phyloP scores from a whole-genome alignment of 1,284 basidiomycete species.

The Cystobasidium slooffiae region DNA sequence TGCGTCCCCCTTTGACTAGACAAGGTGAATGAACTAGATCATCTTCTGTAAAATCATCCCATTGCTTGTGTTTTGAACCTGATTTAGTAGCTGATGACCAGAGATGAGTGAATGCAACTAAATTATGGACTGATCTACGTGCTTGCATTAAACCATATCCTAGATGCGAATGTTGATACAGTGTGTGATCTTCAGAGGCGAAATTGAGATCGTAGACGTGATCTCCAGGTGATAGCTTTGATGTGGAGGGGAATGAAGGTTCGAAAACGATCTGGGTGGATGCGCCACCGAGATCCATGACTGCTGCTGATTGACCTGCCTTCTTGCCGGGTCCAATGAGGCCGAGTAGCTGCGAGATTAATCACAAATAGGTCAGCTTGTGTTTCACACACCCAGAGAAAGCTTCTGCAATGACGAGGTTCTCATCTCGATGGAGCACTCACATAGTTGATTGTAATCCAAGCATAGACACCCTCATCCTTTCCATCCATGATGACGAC shows the following conservation, averaged over 20 bases:
- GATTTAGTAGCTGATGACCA: conserved; percentile 53
- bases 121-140: conserved; percentile 78
- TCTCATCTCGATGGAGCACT: conserved; percentile 20
- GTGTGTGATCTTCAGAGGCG: conserved; percentile 69
- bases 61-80: conserved; percentile 53
- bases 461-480: conserved; percentile 96
- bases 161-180: conserved; percentile 92
- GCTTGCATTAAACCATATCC: conserved; percentile 96
- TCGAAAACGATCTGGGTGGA: conserved; percentile 98
- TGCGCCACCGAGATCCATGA: conserved; percentile 93
- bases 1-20: conserved; percentile 69
- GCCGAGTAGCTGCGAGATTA: conserved; percentile 63
- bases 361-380: conserved; percentile 45
- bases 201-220: conserved; percentile 89
- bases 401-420: not conserved
- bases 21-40: conserved; percentile 74
- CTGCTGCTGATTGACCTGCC: conserved; percentile 72
- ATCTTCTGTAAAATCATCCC: conserved; percentile 58
- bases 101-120: conserved; percentile 84
- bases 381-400: not conserved
- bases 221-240: conserved; percentile 76
- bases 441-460: conserved; percentile 94
- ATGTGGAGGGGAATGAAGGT: conserved; percentile 67
- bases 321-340: conserved; percentile 69
- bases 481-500: conserved; percentile 94